These are phyloP conservation scores for Leccinum truebloodii DNA, from an alignment of 768 basidiomycete species.

Conservation along the genomic window DNA sequence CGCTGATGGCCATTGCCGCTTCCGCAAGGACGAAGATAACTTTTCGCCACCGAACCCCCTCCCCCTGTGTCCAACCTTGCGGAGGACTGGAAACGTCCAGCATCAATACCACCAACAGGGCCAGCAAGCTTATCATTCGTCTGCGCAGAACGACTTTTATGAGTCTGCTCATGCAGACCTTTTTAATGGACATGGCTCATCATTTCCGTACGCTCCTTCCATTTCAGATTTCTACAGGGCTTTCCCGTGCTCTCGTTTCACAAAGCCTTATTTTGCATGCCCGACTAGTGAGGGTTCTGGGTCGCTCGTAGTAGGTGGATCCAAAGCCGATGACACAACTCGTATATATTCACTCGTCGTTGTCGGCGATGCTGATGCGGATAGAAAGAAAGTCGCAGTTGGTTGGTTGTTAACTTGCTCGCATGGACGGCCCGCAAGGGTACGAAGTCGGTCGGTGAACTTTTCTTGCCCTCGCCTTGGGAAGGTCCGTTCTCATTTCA, in stretches of 20 bases:
- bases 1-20: conserved; percentile 69
- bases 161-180: conserved; percentile 36
- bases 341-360: conserved; percentile 37
- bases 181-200: conserved; percentile 20
- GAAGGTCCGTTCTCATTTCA: not conserved
- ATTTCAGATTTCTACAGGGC: conserved; percentile 11
- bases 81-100: conserved; percentile 31
- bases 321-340: conserved; percentile 35
- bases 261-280: too few relatives aligned
- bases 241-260: not conserved
- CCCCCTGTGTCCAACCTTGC: conserved; percentile 39
- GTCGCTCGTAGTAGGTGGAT: conserved; percentile 26
- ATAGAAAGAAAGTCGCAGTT: too few relatives aligned
- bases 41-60: conserved; percentile 58
- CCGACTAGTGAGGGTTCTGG: not conserved
- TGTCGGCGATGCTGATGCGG: too few relatives aligned
- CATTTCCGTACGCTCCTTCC: not conserved
- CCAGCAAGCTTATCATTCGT: conserved; percentile 17
- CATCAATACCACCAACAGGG: conserved; percentile 28
- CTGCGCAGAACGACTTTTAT: conserved; percentile 32
- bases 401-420: conserved; percentile 15
- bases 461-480: not conserved
- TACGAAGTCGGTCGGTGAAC: conserved; percentile 47
- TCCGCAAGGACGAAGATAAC: conserved; percentile 62
- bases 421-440: conserved; percentile 22